These are phyloP conservation scores for Phytopythium helicoides DNA, from an alignment of 352 stramenopile species.

Conservation along the genomic window DNA sequence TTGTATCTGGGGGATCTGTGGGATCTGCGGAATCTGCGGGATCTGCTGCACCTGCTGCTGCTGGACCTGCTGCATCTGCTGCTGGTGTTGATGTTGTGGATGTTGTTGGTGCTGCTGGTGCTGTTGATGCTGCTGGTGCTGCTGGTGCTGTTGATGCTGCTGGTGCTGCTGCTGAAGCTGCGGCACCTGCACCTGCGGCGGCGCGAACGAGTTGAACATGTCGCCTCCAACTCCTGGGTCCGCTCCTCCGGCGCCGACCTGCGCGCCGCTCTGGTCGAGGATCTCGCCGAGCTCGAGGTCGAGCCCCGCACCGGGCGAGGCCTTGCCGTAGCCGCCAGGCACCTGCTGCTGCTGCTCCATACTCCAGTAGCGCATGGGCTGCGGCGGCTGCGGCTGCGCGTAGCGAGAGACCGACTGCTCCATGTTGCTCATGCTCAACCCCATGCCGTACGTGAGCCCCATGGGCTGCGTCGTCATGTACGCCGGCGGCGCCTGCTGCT, in stretches of 20 bases:
- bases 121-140: no score
- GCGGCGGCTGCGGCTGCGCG: conserved; percentile 6
- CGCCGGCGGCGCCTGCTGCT: not conserved
- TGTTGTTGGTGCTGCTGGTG: not conserved
- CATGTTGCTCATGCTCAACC: conserved; percentile 26
- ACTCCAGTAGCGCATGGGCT: conserved; percentile 25
- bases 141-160: not conserved
- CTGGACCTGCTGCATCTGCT: conserved; percentile 1
- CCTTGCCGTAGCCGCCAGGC: not conserved
- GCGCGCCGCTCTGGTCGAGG: conserved; percentile 12
- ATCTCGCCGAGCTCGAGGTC: conserved; percentile 46
- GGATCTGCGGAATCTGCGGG: not conserved
- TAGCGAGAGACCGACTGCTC: conserved; percentile 23
- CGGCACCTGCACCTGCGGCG: not conserved
- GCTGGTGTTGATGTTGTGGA: conserved; percentile 3
- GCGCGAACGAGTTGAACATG: conserved; percentile 1
- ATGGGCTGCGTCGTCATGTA: not conserved
- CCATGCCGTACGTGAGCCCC: conserved; percentile 10
- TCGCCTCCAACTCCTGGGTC: not conserved
- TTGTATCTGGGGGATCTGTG: not conserved
- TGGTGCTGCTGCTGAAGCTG: no score
- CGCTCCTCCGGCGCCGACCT: conserved; percentile 2
- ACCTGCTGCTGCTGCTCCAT: conserved; percentile 16
- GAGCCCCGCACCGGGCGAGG: conserved; percentile 7
- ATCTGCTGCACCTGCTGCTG: conserved; percentile 1